Evolutionary conservation across 306 rosid genomes (phyloP).

Genomic region (Cicer judaicum): DNA sequence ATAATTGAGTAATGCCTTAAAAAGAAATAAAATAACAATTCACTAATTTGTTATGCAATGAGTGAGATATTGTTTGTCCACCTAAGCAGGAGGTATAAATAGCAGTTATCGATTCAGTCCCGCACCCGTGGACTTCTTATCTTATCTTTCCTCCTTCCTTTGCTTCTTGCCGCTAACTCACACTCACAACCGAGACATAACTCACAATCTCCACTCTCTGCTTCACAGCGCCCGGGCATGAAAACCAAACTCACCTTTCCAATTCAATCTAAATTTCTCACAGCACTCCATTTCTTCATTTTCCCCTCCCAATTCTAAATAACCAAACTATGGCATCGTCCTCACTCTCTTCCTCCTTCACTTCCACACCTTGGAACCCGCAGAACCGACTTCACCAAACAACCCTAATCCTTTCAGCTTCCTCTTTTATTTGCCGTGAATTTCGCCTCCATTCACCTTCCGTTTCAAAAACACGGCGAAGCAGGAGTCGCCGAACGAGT

Average conservation of each 20-base stretch:
- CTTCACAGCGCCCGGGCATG: neutral
- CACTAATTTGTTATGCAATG: neutral
- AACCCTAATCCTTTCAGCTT: slow-evolving; percentile 49
- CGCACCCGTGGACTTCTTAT: slow-evolving; percentile 34
- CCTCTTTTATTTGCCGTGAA: slow-evolving; percentile 49
- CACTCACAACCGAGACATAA: neutral
- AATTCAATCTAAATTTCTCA: neutral
- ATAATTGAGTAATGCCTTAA: too few relatives aligned
- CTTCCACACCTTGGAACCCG: slow-evolving; percentile 43
- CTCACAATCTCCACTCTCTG: neutral
- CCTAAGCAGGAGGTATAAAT: neutral
- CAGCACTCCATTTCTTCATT: slow-evolving; percentile 1
- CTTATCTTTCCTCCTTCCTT: slow-evolving; percentile 17
- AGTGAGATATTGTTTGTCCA: neutral
- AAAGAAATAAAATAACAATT: too few relatives aligned
- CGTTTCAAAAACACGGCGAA: slow-evolving; percentile 44
- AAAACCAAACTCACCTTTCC: slow-evolving; percentile 19
- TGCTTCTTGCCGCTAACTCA: slow-evolving; percentile 5
- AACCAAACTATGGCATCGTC: slow-evolving; percentile 58
- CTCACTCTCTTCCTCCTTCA: slow-evolving; percentile 57
- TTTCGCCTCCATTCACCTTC: slow-evolving; percentile 36
- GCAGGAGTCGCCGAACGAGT: slow-evolving; percentile 39
- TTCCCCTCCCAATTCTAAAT: slow-evolving; percentile 4
- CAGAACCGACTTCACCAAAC: slow-evolving; percentile 31
- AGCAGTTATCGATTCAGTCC: neutral